phyloP scores from a whole-genome alignment of 805 yeast genomes.

The Candida alai region DNA sequence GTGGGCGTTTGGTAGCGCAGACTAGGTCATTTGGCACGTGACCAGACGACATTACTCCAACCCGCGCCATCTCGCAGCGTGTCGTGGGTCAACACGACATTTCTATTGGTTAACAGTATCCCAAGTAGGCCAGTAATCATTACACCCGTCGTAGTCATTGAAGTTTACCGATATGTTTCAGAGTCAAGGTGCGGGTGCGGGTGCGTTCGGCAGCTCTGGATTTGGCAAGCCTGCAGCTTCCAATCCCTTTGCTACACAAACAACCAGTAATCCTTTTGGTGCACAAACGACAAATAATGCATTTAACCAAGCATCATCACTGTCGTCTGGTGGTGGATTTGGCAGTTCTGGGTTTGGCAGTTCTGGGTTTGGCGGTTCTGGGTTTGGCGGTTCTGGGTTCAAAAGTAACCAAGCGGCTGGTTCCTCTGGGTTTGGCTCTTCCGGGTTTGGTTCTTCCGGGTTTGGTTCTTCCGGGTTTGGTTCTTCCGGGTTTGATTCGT shows the following conservation, averaged over 20 bases:
- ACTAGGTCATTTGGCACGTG: too few species aligned
- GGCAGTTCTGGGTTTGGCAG: conserved; percentile 13
- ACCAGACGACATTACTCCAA: too few species aligned
- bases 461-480: conserved; percentile 13
- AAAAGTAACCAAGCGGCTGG: conserved; percentile 10
- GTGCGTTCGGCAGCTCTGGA: conserved; percentile 13
- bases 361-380: conserved; percentile 11
- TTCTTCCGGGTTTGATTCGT: conserved; percentile 3
- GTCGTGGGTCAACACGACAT: too few species aligned
- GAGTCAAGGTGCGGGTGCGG: conserved; percentile 9
- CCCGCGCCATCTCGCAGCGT: too few species aligned
- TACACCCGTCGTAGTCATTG: too few species aligned
- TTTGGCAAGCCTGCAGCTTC: conserved; percentile 14
- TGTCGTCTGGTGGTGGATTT: conserved; percentile 14
- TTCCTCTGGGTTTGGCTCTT: conserved; percentile 10
- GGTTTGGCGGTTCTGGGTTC: conserved; percentile 14
- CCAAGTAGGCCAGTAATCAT: too few species aligned
- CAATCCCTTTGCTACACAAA: conserved; percentile 12
- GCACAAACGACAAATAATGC: conserved; percentile 6
- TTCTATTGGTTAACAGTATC: too few species aligned
- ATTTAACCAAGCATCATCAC: neutral
- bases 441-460: conserved; percentile 12
- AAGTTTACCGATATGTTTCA: conserved; percentile 21
- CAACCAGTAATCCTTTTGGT: conserved; percentile 11
- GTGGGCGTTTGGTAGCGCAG: too few species aligned